Base-by-base conservation (phyloP, 108 stramenopile genomes). In the Epithemia pelagica region DNA sequence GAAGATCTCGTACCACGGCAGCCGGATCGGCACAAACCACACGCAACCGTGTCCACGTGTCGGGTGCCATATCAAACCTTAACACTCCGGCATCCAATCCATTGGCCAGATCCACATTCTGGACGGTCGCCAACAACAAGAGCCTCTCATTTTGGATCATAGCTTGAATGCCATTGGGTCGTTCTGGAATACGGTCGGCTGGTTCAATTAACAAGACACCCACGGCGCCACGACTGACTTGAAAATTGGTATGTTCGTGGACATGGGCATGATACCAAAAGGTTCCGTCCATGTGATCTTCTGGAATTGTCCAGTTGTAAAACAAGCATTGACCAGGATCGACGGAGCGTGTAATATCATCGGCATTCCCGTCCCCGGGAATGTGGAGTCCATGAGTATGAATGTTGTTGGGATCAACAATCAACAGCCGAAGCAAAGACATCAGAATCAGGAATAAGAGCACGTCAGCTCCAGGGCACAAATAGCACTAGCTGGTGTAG, bases 261-360 rank as follows among this genome's bases (percentile, higher is more conserved):
- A 52, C 61, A 62, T 80, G 79, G 15, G 79, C 52, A 55, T 80
- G 79, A 46, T 76, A 76, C 71, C 70, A 69, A 59, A 69, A 76
- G 5, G 79, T 76, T 27, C 79, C 79, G 0, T 64, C 74, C 62
- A 54, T 69, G 56, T 70, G 74, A 55, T 56, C 69, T 31, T 27
- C 32, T 23, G 56, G 59, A 30, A 75, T 65, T 32, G 27, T 60
- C 63, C 37, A 64, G 25, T 70, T 59, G 54, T 76, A 80, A 3
- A 55, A 53, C 32, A 80, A 46, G 58, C 72, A 74, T 0, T 69
- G 21, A 25, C 73, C 79, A 46, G 67, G 63, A 7, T 59, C 52
- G 1, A 64, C 69, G 28, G 56, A 32, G 15, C 79, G 66, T 5
- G 72, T 66, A 37, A 67, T 33, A 25, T 78, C 69, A 33, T 73